A percentile compares a stretch with the other conserved stretches of the same genome.
phyloP scores from a whole-genome alignment of 768 basidiomycete species.

The Amyloporia xantha region DNA sequence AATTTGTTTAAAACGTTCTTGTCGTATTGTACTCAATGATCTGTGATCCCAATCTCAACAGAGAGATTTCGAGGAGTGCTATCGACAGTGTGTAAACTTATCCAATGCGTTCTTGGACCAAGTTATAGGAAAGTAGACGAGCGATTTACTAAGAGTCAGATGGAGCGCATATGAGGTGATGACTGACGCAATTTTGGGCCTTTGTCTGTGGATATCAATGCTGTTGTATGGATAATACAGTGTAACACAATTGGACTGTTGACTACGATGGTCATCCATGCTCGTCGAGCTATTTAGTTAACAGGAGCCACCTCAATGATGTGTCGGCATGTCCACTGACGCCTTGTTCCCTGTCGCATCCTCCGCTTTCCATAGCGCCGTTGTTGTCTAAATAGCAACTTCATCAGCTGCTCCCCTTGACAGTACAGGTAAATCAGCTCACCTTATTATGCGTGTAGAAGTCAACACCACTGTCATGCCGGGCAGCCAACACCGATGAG shows the following conservation, averaged over 20 bases:
- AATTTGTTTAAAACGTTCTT: too few relatives aligned
- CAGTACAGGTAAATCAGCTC: constrained; percentile 2
- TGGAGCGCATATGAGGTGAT: too few relatives aligned
- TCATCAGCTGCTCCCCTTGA: neutral
- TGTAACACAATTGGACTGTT: too few relatives aligned
- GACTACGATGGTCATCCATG: too few relatives aligned
- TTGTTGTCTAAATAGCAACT: constrained; percentile 66
- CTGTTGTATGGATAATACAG: too few relatives aligned
- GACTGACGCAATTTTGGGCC: too few relatives aligned
- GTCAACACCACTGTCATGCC: constrained; percentile 64
- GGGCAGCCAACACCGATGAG: too few relatives aligned
- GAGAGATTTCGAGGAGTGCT: constrained; percentile 74
- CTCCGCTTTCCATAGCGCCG: constrained; percentile 87
- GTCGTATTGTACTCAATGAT: neutral
- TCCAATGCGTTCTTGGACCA: constrained; percentile 78
- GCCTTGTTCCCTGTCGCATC: constrained; percentile 75
- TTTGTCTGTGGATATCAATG: too few relatives aligned
- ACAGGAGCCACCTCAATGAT: constrained; percentile 40
- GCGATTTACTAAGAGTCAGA: too few relatives aligned
- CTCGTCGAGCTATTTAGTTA: too few relatives aligned
- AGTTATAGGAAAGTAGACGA: constrained; percentile 31
- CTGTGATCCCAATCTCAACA: constrained; percentile 20
- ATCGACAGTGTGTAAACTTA: constrained; percentile 65
- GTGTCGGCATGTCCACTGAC: constrained; percentile 84
- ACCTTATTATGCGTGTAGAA: constrained; percentile 97